Conservation (phyloP, 805 yeast species). For the Kregervanrija pseudodelftensis region DNA sequence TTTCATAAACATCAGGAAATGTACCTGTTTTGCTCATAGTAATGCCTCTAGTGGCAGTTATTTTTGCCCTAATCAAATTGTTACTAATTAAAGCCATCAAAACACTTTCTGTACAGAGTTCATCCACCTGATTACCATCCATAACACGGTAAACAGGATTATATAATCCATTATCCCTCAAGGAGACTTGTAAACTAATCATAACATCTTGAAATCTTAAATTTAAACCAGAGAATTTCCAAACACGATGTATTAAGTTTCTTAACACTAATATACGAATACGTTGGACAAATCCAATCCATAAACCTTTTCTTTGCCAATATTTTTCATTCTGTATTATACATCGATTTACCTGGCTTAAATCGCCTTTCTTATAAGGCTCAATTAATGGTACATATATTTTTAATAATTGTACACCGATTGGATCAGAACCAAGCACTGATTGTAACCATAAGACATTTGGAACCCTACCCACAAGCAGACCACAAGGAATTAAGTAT, state of each 20-base stretch:
- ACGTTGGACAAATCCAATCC: conserved; percentile 40
- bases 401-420: conserved; percentile 13
- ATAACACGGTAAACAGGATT: conserved; percentile 11
- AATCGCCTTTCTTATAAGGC: conserved; percentile 36
- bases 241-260: conserved; percentile 29
- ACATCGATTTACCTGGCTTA: conserved; percentile 27
- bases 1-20: conserved; percentile 21
- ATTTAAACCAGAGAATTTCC: conserved; percentile 7
- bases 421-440: conserved; percentile 10
- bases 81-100: conserved; percentile 46
- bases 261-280: conserved; percentile 38
- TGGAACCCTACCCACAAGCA: conserved; percentile 46
- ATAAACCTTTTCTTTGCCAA: conserved; percentile 31
- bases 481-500: conserved; percentile 43
- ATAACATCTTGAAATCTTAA: conserved; percentile 18
- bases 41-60: conserved; percentile 23
- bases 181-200: conserved; percentile 20
- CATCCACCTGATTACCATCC: conserved; percentile 23
- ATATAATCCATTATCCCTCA: conserved; percentile 7
- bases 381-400: conserved; percentile 33
- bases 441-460: conserved; percentile 23
- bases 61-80: conserved; percentile 45
- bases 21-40: conserved; percentile 23
- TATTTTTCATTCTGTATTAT: conserved; percentile 31
- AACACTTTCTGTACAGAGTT: conserved; percentile 41